Percentiles rank a stretch among this genome's conserved stretches.
Conservation (phyloP, 768 basidiomycete species). For the Tephrocybe sp. region DNA sequence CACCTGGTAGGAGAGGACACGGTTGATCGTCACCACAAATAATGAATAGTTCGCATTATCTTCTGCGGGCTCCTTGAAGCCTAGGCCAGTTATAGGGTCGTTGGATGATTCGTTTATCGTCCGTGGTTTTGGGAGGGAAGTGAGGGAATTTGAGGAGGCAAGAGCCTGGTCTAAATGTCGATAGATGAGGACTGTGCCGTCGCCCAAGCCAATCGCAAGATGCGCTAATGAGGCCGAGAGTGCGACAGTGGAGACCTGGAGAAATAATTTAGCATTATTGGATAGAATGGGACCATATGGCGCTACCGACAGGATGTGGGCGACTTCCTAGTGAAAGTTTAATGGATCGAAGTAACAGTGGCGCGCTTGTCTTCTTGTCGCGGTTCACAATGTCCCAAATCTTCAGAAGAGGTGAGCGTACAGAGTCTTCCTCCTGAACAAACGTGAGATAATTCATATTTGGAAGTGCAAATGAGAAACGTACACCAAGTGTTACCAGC, state of each 20-base stretch:
- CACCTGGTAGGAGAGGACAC: constrained; percentile 74
- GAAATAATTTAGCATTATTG: no score
- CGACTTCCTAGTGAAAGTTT: constrained; percentile 76
- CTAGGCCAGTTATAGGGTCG: constrained; percentile 92
- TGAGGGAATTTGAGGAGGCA: constrained; percentile 65
- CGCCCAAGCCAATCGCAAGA: constrained; percentile 91
- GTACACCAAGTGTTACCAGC: constrained; percentile 86
- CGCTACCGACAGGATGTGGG: constrained; percentile 72
- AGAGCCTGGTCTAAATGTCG: constrained; percentile 91
- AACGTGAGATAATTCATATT: constrained; percentile 4
- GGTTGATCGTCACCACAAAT: constrained; percentile 87
- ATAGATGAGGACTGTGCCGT: constrained; percentile 90
- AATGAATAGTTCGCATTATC: constrained; percentile 54
- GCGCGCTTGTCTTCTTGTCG: constrained; percentile 64
- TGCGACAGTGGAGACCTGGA: constrained; percentile 76
- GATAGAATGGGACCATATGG: not conserved
- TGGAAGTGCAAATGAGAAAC: constrained; percentile 27
- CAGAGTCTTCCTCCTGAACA: constrained; percentile 70
- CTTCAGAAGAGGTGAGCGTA: constrained; percentile 71
- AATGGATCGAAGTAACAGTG: constrained; percentile 67
- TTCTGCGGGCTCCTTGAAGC: constrained; percentile 69
- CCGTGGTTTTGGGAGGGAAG: constrained; percentile 82
- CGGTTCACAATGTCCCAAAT: constrained; percentile 83
- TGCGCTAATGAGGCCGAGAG: constrained; percentile 77
- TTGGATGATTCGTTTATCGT: constrained; percentile 79